Base-by-base conservation (phyloP, 1,284 basidiomycete genomes). In the Marasmius sp. region DNA sequence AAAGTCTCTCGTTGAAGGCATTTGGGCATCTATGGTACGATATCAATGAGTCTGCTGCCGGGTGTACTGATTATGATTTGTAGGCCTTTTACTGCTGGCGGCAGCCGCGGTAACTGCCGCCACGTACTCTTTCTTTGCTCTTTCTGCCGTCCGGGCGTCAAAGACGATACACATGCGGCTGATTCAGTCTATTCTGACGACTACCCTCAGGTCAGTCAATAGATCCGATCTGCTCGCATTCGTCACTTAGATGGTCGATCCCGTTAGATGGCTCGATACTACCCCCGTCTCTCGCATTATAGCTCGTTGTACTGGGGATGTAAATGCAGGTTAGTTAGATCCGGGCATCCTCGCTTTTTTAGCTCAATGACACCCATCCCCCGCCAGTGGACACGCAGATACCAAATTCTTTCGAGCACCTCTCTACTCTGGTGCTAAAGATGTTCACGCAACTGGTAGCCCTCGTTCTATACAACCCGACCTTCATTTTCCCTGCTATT, bases 271-370 rank as follows among this genome's bases (percentile, higher is more conserved):
- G 67, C 57, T 87, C 9, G 85, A 88, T 67, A 78, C 74, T 20
- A 86, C 85, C 2, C 86, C 86, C 0, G 80, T 81, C 0, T 82
- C 85, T n/a, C 78, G 85, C 36, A 80, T 87, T 66, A 81, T 86
- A 62, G 74, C 82, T 51, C 77, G 86, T 43, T 86, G 86, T 69
- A 86, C 85, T 1, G 82, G 84, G 58, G 85, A 87, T 66, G 85
- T 86, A 6, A 71, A 74, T 72, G 78, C 74, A 59, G 72, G 64
- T 62, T 34, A 5, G 55, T 33, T 9, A 20, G 34, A 74, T 75
- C 49, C 47, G 7, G 6, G n/a, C n/a, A n/a, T 5, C n/a, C 34
- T 8, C 27, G 14, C 16, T n/a, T 39, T 10, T 59, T 57, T 45
- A 6, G 38, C 61, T 76, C 33, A 69, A 69, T 1, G 39, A n/a